Base-by-base conservation (phyloP, 75 land plant genomes). In the Cupressus sempervirens region DNA sequence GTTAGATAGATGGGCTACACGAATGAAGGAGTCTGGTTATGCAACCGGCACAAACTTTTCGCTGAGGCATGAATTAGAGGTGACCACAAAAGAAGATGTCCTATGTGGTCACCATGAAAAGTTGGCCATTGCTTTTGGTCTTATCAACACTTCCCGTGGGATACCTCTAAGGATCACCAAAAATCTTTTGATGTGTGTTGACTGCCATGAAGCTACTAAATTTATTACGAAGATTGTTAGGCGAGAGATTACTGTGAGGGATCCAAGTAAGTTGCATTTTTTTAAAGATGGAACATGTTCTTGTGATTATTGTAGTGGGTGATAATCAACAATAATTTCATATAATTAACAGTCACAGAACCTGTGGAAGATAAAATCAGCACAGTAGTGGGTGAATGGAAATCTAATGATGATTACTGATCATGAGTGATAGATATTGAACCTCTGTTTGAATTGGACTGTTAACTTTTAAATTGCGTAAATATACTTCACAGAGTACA, bases 81-180 rank as follows among this genome's bases (percentile, higher is more conserved):
- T 65, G 45, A 80, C 50, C 14, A 43, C 34, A 30, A 54, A 87
- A 70, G 88, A 87, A 56, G 87, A 36, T 20, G 53, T 41, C 45
- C 41, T 84, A 79, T 87, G 88, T 45, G 88, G 79, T 14, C 88
- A 87, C 86, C 52, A 34, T 29, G 88, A 87, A 43, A 84, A 84
- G 65, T 50, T 87, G 85, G 88, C 88, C 16, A 73, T 87, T 40
- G 88, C 88, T 34, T 85, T 84, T 32, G 88, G 86, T 30, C 76
- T 87, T 72, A 23, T 87, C 20, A 46, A 43, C 80, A 87, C 87
- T 23, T 80, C 87, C 3, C 76, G 36, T 36, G 79, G 86, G 29
- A 54, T 38, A 26, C 29, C 86, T 2, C n/a, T 87, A 20, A 45
- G 81, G 29, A 79, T 87, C 41, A 40, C 81, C 50, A 87, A 87